Conservation (phyloP, 2,329 filamentous ascomycete genomes). For the Pezicula rhizophila region DNA sequence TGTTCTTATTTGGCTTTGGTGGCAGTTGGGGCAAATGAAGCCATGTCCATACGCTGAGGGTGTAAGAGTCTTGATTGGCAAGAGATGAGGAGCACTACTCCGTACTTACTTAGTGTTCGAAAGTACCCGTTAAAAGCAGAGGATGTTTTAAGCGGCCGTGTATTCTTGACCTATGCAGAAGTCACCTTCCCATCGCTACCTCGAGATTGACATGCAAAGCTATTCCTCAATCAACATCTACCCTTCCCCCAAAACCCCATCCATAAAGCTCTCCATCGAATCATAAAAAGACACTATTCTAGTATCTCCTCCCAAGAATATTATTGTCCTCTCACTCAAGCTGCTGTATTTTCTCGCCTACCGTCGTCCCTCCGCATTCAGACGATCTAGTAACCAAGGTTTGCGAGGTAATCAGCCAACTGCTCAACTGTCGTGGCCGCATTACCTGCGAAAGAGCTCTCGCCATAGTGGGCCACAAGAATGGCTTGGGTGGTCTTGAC, state of each 20-base stretch:
- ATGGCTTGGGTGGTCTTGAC: conserved; percentile 86
- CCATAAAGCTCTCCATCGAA: conserved; percentile 9
- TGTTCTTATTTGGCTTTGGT: too few species aligned
- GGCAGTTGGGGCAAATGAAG: too few species aligned
- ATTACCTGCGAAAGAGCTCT: conserved; percentile 66
- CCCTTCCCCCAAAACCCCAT: conserved; percentile 3
- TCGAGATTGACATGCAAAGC: conserved; percentile 14
- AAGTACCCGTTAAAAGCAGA: not conserved
- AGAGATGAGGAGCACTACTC: too few species aligned
- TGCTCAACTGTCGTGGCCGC: conserved; percentile 74
- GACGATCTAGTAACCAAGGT: conserved; percentile 54
- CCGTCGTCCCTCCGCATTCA: conserved; percentile 1
- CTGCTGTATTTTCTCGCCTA: not conserved
- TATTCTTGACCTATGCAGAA: conserved; percentile 24
- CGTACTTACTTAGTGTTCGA: not conserved
- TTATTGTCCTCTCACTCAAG: not conserved
- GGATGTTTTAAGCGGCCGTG: conserved; percentile 9
- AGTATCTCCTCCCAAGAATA: conserved; percentile 13
- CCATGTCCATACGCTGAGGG: too few species aligned
- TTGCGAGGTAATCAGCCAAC: conserved; percentile 81
- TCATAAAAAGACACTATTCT: conserved; percentile 21
- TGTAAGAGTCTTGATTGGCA: too few species aligned
- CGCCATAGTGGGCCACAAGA: conserved; percentile 80
- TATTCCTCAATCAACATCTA: conserved; percentile 4
- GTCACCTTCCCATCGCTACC: conserved; percentile 1